phyloP scores from a whole-genome alignment of 2,329 filamentous ascomycete species.

The Beauveria rudraprayagi region DNA sequence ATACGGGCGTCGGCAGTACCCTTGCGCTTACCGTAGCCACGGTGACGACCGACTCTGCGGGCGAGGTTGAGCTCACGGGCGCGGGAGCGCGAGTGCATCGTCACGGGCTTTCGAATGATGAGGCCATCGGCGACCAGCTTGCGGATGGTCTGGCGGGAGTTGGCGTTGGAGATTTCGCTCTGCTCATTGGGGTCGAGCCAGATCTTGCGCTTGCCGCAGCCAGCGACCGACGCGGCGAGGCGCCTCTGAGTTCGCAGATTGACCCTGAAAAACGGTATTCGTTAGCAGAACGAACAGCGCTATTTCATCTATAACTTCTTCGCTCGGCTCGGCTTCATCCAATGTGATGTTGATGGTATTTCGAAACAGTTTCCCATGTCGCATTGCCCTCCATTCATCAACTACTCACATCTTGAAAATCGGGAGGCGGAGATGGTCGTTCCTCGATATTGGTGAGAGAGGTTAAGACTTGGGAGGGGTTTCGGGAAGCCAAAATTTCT shows the following conservation, averaged over 20 bases:
- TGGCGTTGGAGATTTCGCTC: constrained; percentile 99
- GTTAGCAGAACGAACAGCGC: constrained; percentile 18
- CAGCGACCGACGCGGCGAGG: constrained; percentile 96
- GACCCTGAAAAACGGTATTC: constrained; percentile 60
- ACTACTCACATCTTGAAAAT: constrained; percentile 38
- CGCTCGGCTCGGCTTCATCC: constrained; percentile 10
- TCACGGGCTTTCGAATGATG: constrained; percentile 99
- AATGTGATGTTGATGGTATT: background rate
- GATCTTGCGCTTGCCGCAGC: constrained; percentile 99
- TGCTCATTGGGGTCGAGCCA: constrained; percentile 99
- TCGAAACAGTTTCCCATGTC: background rate
- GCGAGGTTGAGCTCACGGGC: constrained; percentile 92
- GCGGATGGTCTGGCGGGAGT: constrained; percentile 99
- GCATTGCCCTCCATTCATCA: constrained; percentile 1
- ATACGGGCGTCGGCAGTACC: constrained; percentile 99
- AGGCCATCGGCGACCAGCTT: constrained; percentile 99
- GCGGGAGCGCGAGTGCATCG: constrained; percentile 97
- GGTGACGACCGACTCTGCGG: constrained; percentile 92
- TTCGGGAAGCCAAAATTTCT: constrained; percentile 33
- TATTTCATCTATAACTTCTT: background rate
- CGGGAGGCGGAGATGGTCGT: constrained; percentile 32
- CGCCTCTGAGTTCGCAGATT: constrained; percentile 99
- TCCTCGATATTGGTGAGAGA: constrained; percentile 30
- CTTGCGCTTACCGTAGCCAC: constrained; percentile 99
- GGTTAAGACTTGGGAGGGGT: constrained; percentile 31